Base-by-base conservation (phyloP, 805 yeast species). In the Blastobotrys chiropterorum region DNA sequence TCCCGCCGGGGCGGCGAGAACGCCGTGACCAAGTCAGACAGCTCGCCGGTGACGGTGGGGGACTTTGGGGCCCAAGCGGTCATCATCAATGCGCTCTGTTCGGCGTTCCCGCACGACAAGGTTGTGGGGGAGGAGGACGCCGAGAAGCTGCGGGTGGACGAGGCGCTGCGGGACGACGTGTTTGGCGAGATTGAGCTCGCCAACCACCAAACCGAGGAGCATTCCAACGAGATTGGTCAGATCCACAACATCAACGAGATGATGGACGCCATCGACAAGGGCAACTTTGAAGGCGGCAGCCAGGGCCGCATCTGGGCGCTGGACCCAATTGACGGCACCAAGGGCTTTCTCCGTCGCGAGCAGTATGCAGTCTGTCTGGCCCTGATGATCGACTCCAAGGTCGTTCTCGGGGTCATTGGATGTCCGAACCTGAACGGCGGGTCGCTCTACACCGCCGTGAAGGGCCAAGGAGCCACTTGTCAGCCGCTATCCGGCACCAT, bases 251-350 rank as follows among this genome's bases (percentile, higher is more conserved):
- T 77, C 31, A 73, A 75, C 0, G 75, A 78, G 31, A 75, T 92
- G 47, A 77, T 78, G 57, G 73, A 78, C 3, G 75, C 85, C 21
- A 86, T 94, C 52, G 96, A 90, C 64, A 70, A 75, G 54, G 99
- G 99, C 46, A 76, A 79, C 62, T 86, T 86, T 40, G 67, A 75
- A 55, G 98, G 97, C 50, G 96, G 97, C 3, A 59, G 70, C 31
- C 72, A 68, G 38, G 95, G 96, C 20, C 75, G 99, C 55, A 82
- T 88, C 65, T 94, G 99, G 99, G 96, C 97, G 0, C 72, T 94
- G 62, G 99, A 94, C 64, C 99, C 99, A 40, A 90, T 94, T 56
- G 99, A 94, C 65, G 99, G 99, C 5, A 94, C 99, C 17, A 94
- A 84, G 67, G 99, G 99, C 0, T 94, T 94, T 66, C 72, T 94